Conservation (phyloP, 2,329 filamentous ascomycete genomes). For the Byssoonygena ceratinophila region DNA sequence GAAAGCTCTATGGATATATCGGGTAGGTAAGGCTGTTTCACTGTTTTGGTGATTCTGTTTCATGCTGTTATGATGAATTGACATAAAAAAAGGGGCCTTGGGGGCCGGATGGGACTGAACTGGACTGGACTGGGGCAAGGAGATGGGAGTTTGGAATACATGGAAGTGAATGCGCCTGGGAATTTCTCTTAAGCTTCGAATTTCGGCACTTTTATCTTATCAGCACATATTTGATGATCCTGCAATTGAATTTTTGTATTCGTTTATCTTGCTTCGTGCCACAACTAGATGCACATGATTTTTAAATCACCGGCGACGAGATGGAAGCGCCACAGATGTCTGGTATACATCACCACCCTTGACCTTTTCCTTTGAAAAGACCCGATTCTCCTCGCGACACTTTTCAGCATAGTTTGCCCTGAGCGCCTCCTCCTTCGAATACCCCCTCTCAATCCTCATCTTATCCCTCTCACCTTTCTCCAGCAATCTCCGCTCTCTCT, state of each 20-base stretch:
- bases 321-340: no score
- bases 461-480: slow-evolving; percentile 33
- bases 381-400: slow-evolving; percentile 25
- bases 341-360: slow-evolving; percentile 2
- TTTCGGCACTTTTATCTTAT: no score
- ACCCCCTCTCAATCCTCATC: slow-evolving; percentile 21
- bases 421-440: slow-evolving; percentile 34
- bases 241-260: no score
- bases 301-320: no score
- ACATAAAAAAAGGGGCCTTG: neutral
- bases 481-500: slow-evolving; percentile 26
- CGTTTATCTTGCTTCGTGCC: no score
- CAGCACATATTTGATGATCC: no score
- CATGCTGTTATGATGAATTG: slow-evolving; percentile 3
- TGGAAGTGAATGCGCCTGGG: neutral
- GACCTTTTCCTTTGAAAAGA: slow-evolving; percentile 19
- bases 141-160: neutral
- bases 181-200: no score
- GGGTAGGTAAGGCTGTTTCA: neutral
- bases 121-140: neutral
- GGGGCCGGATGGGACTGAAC: neutral
- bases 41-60: neutral
- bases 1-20: neutral
- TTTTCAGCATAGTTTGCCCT: slow-evolving; percentile 27
- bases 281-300: no score